phyloP scores from a whole-genome alignment of 2,329 filamentous ascomycete genomes.

The Pestalotiopsis sp. region DNA sequence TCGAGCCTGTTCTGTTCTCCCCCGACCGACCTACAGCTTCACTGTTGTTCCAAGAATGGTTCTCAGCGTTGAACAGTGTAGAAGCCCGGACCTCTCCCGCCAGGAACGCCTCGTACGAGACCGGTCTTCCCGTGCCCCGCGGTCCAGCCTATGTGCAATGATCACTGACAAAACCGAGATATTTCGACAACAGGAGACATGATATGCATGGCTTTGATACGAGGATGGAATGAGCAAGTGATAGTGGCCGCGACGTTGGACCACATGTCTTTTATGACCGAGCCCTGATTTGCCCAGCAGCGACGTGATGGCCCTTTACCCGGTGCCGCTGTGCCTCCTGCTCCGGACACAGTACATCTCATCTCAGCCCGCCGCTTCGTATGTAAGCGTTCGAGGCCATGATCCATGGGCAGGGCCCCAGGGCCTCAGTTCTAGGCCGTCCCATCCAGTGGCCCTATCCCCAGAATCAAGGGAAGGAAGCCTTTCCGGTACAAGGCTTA shows the following conservation, averaged over 20 bases:
- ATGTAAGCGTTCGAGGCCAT: background rate
- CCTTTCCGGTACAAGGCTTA: background rate
- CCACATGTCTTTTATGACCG: too few species aligned
- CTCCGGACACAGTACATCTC: background rate
- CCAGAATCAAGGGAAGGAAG: background rate
- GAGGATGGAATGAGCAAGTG: too few species aligned
- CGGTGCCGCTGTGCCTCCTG: too few species aligned
- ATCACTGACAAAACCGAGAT: background rate
- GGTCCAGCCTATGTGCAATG: background rate
- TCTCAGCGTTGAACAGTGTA: background rate
- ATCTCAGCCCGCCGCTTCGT: background rate
- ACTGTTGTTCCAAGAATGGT: background rate
- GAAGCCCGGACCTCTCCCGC: background rate
- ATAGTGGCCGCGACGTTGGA: too few species aligned
- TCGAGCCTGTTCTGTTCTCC: background rate
- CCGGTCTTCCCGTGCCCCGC: background rate
- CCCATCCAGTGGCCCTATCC: background rate
- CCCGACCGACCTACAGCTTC: background rate
- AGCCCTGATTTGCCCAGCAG: too few species aligned
- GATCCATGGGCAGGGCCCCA: background rate
- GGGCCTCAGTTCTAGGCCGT: background rate
- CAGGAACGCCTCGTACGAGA: background rate
- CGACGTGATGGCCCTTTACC: too few species aligned
- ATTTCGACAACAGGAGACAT: too few species aligned
- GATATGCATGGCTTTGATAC: too few species aligned